Conservation (phyloP, 345 rosid genomes). For the Sisymbrium altissimum region DNA sequence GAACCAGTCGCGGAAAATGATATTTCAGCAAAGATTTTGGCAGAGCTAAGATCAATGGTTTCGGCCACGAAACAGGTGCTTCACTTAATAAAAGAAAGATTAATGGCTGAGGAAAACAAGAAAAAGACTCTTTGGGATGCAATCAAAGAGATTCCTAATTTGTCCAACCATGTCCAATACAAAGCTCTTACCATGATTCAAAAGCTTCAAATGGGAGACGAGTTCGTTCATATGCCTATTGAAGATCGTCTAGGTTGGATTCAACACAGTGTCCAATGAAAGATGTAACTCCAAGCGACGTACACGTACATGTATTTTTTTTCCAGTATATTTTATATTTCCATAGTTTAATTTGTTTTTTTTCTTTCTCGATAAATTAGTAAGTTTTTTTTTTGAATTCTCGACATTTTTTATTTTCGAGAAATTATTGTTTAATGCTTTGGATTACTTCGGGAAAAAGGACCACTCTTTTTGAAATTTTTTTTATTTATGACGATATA, state of each 20-base stretch:
- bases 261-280: background rate
- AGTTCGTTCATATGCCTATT: background rate
- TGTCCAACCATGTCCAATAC: background rate
- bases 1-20: background rate
- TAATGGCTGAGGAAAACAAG: background rate
- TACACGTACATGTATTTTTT: background rate
- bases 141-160: conserved; percentile 8
- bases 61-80: background rate
- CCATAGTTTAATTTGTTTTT: background rate
- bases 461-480: too few species aligned
- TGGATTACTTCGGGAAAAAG: too few species aligned
- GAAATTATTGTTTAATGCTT: too few species aligned
- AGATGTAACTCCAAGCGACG: background rate
- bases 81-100: background rate
- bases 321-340: background rate
- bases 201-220: conserved; percentile 7
- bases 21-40: background rate
- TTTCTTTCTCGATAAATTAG: too few species aligned
- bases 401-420: too few species aligned
- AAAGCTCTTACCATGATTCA: conserved; percentile 7
- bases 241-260: conserved; percentile 20
- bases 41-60: background rate
- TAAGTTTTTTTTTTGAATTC: too few species aligned
- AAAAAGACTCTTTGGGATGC: background rate
- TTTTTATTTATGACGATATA: too few species aligned